Evolutionary conservation across 1,284 basidiomycete species (phyloP).

Genomic region (Leccinum solheimii): DNA sequence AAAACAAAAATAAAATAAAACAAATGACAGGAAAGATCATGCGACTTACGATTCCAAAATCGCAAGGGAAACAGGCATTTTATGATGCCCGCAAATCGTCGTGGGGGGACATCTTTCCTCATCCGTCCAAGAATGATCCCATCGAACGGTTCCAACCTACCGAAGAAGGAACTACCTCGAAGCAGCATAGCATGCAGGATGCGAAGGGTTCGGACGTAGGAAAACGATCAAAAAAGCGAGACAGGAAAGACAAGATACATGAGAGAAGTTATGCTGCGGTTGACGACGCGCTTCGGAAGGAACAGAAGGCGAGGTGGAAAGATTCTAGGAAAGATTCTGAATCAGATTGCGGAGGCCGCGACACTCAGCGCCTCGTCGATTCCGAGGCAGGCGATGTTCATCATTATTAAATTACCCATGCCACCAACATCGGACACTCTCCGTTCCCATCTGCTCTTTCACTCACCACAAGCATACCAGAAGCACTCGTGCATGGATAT

Average conservation of each 20-base stretch:
- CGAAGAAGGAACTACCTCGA: slow-evolving; percentile 29
- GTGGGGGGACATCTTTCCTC: slow-evolving; percentile 97
- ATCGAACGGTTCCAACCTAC: slow-evolving; percentile 58
- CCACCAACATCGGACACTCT: neutral
- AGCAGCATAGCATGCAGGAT: slow-evolving; percentile 13
- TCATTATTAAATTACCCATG: slow-evolving; percentile 7
- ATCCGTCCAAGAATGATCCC: slow-evolving; percentile 71
- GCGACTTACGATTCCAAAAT: slow-evolving; percentile 88
- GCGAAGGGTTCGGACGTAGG: slow-evolving; percentile 54
- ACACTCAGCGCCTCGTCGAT: slow-evolving; percentile 11
- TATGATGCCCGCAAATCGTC: slow-evolving; percentile 92
- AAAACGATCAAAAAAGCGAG: slow-evolving; percentile 45
- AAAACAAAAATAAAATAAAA: neutral
- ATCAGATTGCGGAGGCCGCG: slow-evolving; percentile 6
- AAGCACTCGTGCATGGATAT: slow-evolving; percentile 1
- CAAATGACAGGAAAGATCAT: slow-evolving; percentile 75
- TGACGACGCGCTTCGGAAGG: slow-evolving; percentile 33
- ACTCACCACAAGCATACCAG: neutral
- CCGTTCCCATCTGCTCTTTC: neutral
- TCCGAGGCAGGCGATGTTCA: slow-evolving; percentile 4
- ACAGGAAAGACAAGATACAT: slow-evolving; percentile 26
- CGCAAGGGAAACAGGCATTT: slow-evolving; percentile 91
- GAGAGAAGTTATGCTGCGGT: slow-evolving; percentile 41
- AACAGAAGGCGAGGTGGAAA: slow-evolving; percentile 41
- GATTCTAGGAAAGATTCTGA: slow-evolving; percentile 28